Conservation (phyloP, 352 stramenopile genomes). For the Phytophthora parvispora region DNA sequence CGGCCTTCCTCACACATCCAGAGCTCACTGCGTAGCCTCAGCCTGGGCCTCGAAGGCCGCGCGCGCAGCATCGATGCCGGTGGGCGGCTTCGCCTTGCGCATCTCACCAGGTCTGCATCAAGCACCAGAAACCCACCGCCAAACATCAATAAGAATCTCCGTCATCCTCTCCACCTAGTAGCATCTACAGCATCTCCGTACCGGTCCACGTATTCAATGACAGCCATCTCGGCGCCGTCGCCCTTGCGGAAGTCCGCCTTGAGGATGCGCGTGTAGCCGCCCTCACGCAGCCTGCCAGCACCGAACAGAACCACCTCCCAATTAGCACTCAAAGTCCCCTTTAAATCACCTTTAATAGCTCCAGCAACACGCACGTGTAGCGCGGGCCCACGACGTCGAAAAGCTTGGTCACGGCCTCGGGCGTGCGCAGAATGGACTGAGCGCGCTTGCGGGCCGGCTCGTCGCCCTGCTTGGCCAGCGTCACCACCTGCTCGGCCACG, state of each 20-base stretch:
- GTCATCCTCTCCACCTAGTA: no score
- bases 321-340: neutral
- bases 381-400: slow-evolving; percentile 97
- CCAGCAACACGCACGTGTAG: slow-evolving; percentile 88
- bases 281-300: slow-evolving; percentile 61
- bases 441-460: slow-evolving; percentile 89
- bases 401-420: slow-evolving; percentile 95
- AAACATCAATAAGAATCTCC: no score
- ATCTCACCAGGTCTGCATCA: slow-evolving; percentile 87
- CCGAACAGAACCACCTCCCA: slow-evolving; percentile 9
- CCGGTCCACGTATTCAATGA: slow-evolving; percentile 99
- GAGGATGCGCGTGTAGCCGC: slow-evolving; percentile 97
- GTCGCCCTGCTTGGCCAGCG: slow-evolving; percentile 93
- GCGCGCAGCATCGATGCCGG: slow-evolving; percentile 64
- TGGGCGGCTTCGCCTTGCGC: slow-evolving; percentile 77
- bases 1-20: slow-evolving; percentile 15
- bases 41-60: slow-evolving; percentile 55
- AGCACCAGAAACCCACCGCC: no score
- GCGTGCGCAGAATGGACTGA: slow-evolving; percentile 89
- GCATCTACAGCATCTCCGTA: no score
- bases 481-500: slow-evolving; percentile 97
- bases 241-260: slow-evolving; percentile 95
- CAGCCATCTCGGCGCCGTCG: slow-evolving; percentile 97
- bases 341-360: neutral
- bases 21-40: slow-evolving; percentile 22